Conservation (phyloP, 1,284 basidiomycete species). For the Cutaneotrichosporon sp. region DNA sequence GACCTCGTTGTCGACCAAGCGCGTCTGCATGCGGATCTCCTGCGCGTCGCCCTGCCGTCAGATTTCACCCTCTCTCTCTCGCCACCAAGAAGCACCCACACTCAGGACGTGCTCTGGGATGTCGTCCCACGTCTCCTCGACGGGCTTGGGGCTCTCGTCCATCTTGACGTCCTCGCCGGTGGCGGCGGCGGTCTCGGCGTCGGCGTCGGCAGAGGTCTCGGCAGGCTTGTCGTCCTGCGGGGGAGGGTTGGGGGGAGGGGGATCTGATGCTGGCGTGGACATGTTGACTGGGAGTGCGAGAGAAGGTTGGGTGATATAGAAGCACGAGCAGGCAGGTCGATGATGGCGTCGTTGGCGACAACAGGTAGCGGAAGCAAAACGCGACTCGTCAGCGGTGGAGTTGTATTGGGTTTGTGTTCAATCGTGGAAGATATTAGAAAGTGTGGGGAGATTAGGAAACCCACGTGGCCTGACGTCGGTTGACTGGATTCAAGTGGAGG, state of each 20-base stretch:
- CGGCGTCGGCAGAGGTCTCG: conserved; percentile 20
- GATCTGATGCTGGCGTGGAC: conserved; percentile 25
- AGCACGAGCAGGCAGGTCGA: not conserved
- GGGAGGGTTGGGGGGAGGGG: conserved; percentile 21
- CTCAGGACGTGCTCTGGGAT: conserved; percentile 47
- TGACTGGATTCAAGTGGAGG: not conserved
- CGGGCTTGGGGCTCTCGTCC: conserved; percentile 28
- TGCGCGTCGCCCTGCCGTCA: conserved; percentile 24
- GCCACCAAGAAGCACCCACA: conserved; percentile 30
- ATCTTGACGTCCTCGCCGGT: conserved; percentile 24
- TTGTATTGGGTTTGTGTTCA: not conserved
- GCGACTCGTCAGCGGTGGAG: conserved; percentile 26
- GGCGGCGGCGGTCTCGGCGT: conserved; percentile 19
- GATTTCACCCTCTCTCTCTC: too few species aligned
- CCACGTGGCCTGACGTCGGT: conserved; percentile 21
- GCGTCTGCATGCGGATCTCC: conserved; percentile 72
- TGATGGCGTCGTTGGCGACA: conserved; percentile 11
- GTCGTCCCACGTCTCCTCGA: conserved; percentile 51
- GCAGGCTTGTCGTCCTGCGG: conserved; percentile 8
- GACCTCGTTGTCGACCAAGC: conserved; percentile 92
- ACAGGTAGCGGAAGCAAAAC: conserved; percentile 18
- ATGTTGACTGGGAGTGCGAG: conserved; percentile 15
- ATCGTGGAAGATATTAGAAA: not conserved
- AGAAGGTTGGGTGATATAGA: conserved; percentile 1
- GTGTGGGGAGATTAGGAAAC: not conserved